Base-by-base conservation (phyloP, 768 basidiomycete species). In the Asterophora lycoperdoides region DNA sequence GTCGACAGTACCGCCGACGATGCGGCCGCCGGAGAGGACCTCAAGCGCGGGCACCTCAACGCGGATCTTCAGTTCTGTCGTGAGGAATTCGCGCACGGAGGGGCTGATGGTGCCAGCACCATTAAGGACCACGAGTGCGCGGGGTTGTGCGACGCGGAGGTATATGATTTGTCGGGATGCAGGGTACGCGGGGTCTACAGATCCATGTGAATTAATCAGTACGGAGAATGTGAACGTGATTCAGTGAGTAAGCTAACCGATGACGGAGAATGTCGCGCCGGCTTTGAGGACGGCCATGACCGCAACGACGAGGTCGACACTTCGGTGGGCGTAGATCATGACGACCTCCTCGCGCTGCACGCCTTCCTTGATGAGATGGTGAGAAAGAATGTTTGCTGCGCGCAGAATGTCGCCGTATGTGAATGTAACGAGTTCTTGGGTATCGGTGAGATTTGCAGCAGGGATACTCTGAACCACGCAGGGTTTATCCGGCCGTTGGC, bases 261-360 rank as follows among this genome's bases (percentile, higher is more conserved):
- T 95, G 52, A 99, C 96, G 39, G 90, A 94, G 71, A 99, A 97
- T 3, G 90, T 93, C 1, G 90, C 95, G 20, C 96, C 96, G 3
- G 89, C 91, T 69, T 97, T 97, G 54, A 98, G 76, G 30, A 94
- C 84, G 18, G 91, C 96, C 86, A 99, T 90, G 7, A 98, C 93
- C 5, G 95, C 94, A 3, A 98, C 89, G 2, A 96, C 90, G 44
- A 99, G 84, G 65, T 99, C 95, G 40, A 97, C 93, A 56, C 90
- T 92, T 29, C 96, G 81, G 60, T 96, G 85, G 2, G 95, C 95
- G 61, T 98, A 99, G 15, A 99, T 87, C 86, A 95, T 97, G 45
- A 98, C 93, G 15, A 98, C 93, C 55, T 99, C 96, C 60, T 94
- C 95, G 29, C 91, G 75, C 65, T 93, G 77, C 4, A 99, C 71